phyloP scores from a whole-genome alignment of 306 rosid genomes.

The Cotoneaster glaucophyllus region DNA sequence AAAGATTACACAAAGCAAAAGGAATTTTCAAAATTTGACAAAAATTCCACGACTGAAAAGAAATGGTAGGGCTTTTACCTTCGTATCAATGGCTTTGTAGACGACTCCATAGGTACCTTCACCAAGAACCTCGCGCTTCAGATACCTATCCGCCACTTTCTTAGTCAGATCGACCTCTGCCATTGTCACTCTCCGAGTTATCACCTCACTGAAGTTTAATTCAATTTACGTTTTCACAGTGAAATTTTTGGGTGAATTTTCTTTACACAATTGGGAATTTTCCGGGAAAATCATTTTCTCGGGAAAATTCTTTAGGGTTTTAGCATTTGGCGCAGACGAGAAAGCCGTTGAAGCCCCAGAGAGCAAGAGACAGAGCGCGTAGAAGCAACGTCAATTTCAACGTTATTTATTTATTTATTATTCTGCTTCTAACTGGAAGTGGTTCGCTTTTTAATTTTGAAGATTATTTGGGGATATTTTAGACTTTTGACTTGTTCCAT shows the following conservation, averaged over 20 bases:
- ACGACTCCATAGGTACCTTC: slow-evolving; percentile 99
- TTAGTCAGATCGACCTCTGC: slow-evolving; percentile 53
- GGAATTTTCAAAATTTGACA: not conserved
- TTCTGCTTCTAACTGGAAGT: not conserved
- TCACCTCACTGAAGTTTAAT: not conserved
- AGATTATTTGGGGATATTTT: not conserved
- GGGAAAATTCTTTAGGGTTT: slow-evolving; percentile 36
- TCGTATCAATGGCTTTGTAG: slow-evolving; percentile 91
- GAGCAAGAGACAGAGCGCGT: not conserved
- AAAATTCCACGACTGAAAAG: not conserved
- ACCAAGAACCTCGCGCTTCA: slow-evolving; percentile 90
- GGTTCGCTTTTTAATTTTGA: not conserved
- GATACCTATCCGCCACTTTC: slow-evolving; percentile 94
- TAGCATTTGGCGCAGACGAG: not conserved
- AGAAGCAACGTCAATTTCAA: not conserved
- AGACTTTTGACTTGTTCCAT: not conserved
- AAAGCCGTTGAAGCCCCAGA: slow-evolving; percentile 24
- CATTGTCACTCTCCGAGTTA: slow-evolving; percentile 21
- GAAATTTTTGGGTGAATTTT: not conserved
- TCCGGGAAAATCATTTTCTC: slow-evolving; percentile 3
- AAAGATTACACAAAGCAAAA: not conserved
- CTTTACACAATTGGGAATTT: slow-evolving; percentile 10
- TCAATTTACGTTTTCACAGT: not conserved
- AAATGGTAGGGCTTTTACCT: slow-evolving; percentile 35
- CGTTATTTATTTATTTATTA: not conserved